phyloP scores from a whole-genome alignment of 306 rosid species.

The Prunus mongolica region DNA sequence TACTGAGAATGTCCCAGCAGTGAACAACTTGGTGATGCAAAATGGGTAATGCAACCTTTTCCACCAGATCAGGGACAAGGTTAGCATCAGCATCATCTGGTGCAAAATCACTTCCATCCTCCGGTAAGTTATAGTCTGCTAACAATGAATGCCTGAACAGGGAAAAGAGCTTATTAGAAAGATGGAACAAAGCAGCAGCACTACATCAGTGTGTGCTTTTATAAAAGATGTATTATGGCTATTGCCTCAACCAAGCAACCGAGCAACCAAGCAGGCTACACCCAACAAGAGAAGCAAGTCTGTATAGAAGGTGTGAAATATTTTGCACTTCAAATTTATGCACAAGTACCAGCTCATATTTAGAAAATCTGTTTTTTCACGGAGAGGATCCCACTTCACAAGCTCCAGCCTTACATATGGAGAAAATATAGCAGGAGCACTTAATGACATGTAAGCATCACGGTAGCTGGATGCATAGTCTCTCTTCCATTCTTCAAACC shows the following conservation, averaged over 20 bases:
- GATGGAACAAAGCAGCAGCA: background rate
- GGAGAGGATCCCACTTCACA: constrained; percentile 94
- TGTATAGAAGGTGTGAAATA: constrained; percentile 3
- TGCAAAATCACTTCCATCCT: constrained; percentile 59
- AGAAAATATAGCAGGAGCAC: constrained; percentile 82
- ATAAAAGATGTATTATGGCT: background rate
- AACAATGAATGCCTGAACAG: constrained; percentile 69
- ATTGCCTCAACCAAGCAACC: background rate
- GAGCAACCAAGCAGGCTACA: background rate
- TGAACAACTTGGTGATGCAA: constrained; percentile 76
- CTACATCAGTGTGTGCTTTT: constrained; percentile 2
- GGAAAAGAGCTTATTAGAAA: constrained; percentile 1
- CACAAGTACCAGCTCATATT: constrained; percentile 79
- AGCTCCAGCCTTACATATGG: constrained; percentile 95
- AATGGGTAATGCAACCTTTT: constrained; percentile 89
- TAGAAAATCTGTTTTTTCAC: constrained; percentile 66
- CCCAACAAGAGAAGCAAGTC: constrained; percentile 6
- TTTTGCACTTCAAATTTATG: constrained; percentile 9
- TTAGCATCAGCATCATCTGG: constrained; percentile 79
- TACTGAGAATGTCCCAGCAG: constrained; percentile 94
- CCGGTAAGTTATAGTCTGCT: constrained; percentile 62
- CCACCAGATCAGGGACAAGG: constrained; percentile 88
- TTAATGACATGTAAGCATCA: constrained; percentile 88
- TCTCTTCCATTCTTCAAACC: constrained; percentile 87
- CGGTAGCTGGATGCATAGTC: constrained; percentile 60